Conservation (phyloP, 2,329 filamentous ascomycete species). For the Nothophaeocryptopus gaeumannii region DNA sequence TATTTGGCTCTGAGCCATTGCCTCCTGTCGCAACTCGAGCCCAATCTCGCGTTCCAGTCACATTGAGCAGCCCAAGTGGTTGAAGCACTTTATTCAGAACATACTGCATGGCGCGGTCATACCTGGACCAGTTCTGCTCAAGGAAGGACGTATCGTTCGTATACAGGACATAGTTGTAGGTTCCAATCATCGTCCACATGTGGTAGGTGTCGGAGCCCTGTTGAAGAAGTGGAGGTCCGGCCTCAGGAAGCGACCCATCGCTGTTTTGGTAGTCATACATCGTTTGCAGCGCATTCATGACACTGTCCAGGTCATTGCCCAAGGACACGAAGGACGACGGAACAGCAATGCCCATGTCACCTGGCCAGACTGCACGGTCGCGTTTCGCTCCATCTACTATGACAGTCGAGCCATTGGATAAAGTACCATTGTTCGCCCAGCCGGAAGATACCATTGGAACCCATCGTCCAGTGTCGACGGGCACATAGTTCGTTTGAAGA, state of each 20-base stretch:
- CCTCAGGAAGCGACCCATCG: slow-evolving; percentile 40
- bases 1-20: slow-evolving; percentile 47
- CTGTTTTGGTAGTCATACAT: slow-evolving; percentile 45
- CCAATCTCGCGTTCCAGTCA: slow-evolving; percentile 48
- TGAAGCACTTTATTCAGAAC: slow-evolving; percentile 43
- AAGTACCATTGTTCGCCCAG: slow-evolving; percentile 38
- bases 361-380: slow-evolving; percentile 43
- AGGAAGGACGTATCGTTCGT: slow-evolving; percentile 43
- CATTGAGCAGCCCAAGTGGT: slow-evolving; percentile 44
- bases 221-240: slow-evolving; percentile 39
- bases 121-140: slow-evolving; percentile 41
- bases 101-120: slow-evolving; percentile 44
- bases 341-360: slow-evolving; percentile 52
- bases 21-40: slow-evolving; percentile 50
- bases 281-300: slow-evolving; percentile 47
- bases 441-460: slow-evolving; percentile 18
- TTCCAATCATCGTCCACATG: slow-evolving; percentile 48
- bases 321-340: slow-evolving; percentile 40
- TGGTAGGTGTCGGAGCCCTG: slow-evolving; percentile 52
- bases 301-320: slow-evolving; percentile 43
- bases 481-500: slow-evolving; percentile 38
- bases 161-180: slow-evolving; percentile 43
- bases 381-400: slow-evolving; percentile 42
- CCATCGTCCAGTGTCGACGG: slow-evolving; percentile 35
- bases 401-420: slow-evolving; percentile 35